Percentiles rank a stretch among this genome's conserved stretches.
phyloP scores from a whole-genome alignment of 2,329 filamentous ascomycete genomes.

The Phialocephala subalpina region DNA sequence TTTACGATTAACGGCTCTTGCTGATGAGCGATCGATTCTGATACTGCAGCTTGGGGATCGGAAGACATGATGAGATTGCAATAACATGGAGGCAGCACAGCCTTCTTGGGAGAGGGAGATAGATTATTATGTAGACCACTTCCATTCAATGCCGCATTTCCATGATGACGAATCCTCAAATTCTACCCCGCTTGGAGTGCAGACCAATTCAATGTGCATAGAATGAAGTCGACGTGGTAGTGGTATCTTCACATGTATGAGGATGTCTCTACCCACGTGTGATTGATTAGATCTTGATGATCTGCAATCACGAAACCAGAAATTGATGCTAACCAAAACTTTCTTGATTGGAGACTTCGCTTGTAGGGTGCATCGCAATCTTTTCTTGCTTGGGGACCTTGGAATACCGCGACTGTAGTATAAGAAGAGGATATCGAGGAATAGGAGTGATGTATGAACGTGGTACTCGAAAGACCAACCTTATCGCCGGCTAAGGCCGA shows the following conservation, averaged over 20 bases:
- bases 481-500: too few species aligned
- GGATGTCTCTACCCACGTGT: constrained; percentile 11
- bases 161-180: constrained; percentile 4
- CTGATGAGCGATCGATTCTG: constrained; percentile 12
- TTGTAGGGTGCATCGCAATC: background rate
- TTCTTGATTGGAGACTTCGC: background rate
- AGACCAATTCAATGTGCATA: background rate
- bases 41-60: background rate
- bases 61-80: background rate
- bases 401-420: too few species aligned
- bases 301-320: background rate
- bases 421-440: too few species aligned
- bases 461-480: too few species aligned
- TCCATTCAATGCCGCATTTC: background rate
- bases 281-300: constrained; percentile 5
- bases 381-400: background rate
- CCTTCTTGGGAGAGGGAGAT: background rate
- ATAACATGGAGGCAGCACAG: background rate
- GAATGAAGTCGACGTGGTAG: background rate
- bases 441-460: too few species aligned
- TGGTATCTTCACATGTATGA: background rate
- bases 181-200: background rate
- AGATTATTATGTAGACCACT: background rate
- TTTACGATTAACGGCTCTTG: constrained; percentile 19
- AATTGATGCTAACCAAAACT: background rate